Evolutionary conservation across 805 yeast genomes (phyloP).

Genomic region (Pichia cephalocereana): DNA sequence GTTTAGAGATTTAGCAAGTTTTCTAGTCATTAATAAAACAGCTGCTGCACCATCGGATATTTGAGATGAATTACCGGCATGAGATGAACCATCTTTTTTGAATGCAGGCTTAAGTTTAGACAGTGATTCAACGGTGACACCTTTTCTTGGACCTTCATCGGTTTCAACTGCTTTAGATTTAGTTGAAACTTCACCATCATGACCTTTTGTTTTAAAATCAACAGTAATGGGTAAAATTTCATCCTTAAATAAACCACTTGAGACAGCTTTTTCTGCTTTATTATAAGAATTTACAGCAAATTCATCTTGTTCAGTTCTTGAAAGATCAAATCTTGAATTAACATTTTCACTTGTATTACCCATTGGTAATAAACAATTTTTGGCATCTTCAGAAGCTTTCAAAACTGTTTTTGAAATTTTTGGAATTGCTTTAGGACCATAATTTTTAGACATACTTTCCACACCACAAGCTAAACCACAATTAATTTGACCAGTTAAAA

Average conservation of each 20-base stretch:
- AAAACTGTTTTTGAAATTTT: constrained; percentile 41
- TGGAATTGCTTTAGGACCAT: constrained; percentile 72
- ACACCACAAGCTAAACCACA: constrained; percentile 90
- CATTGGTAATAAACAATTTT: constrained; percentile 87
- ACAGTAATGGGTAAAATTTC: constrained; percentile 81
- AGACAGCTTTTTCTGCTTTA: constrained; percentile 73
- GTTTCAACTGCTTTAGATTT: constrained; percentile 24
- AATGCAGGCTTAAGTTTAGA: constrained; percentile 81
- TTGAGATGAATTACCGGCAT: constrained; percentile 96
- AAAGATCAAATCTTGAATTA: constrained; percentile 53
- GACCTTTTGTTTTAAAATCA: constrained; percentile 46
- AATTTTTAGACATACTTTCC: constrained; percentile 87
- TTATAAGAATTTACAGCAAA: constrained; percentile 83
- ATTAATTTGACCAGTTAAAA: constrained; percentile 77
- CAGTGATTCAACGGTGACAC: constrained; percentile 72
- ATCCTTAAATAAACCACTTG: constrained; percentile 66
- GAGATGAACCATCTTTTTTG: constrained; percentile 73
- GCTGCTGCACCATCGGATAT: constrained; percentile 95
- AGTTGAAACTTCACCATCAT: constrained; percentile 31
- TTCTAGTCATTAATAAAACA: constrained; percentile 75
- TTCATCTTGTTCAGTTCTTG: constrained; percentile 70
- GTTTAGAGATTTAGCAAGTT: constrained; percentile 66
- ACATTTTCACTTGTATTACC: constrained; percentile 94
- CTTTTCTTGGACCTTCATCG: constrained; percentile 79
- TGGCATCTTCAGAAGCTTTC: constrained; percentile 37